These are phyloP conservation scores for Amanita exitialis DNA, from an alignment of 768 basidiomycete genomes.

Conservation along the genomic window DNA sequence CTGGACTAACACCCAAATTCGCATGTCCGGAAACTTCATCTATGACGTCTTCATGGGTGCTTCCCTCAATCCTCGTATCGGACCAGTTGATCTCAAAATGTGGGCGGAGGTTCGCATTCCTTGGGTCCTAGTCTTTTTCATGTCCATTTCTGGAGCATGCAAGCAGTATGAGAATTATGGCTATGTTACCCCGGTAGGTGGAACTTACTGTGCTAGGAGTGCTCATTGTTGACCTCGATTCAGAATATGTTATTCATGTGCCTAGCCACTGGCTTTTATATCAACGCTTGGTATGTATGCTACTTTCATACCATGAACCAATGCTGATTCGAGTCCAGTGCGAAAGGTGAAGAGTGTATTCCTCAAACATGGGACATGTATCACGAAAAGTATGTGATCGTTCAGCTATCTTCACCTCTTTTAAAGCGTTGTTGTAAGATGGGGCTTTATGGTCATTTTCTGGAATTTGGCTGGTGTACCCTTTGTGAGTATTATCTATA, in stretches of 20 bases:
- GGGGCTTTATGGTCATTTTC: constrained; percentile 98
- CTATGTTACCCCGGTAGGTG: constrained; percentile 72
- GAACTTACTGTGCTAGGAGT: not conserved
- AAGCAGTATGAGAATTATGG: constrained; percentile 94
- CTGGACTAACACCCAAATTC: constrained; percentile 66
- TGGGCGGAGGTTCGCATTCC: constrained; percentile 96
- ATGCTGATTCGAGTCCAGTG: constrained; percentile 31
- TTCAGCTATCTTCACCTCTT: not conserved
- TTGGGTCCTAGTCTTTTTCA: constrained; percentile 93
- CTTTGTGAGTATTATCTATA: constrained; percentile 46
- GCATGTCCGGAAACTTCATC: constrained; percentile 92
- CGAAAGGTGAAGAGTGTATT: constrained; percentile 90
- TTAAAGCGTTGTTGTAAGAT: constrained; percentile 25
- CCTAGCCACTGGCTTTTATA: constrained; percentile 90
- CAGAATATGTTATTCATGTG: constrained; percentile 98
- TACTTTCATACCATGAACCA: not conserved
- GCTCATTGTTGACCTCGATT: not conserved
- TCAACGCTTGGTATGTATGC: constrained; percentile 75
- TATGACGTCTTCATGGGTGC: constrained; percentile 99
- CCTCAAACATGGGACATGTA: constrained; percentile 99
- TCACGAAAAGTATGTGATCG: constrained; percentile 77
- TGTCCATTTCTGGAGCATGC: constrained; percentile 85
- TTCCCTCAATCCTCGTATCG: constrained; percentile 86
- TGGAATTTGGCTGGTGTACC: constrained; percentile 95
- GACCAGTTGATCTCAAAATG: constrained; percentile 93